A percentile compares a stretch with the other conserved stretches of the same genome.
Conservation (phyloP, 345 rosid species). For the Eucalyptus brandiana region DNA sequence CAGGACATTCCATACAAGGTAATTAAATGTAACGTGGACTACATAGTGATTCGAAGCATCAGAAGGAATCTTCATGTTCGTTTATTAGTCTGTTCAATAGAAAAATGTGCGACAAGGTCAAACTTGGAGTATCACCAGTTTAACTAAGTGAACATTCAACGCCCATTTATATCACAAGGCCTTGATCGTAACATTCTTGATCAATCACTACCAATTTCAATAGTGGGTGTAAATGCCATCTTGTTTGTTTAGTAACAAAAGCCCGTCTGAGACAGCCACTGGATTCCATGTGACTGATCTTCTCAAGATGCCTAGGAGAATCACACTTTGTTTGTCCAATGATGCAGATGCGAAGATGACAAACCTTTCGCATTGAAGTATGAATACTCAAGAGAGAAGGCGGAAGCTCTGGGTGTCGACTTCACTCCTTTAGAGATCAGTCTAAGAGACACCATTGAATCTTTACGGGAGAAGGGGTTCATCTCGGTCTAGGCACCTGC, state of each 20-base stretch:
- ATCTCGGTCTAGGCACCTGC: neutral
- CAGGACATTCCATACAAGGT: neutral
- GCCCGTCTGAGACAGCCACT: neutral
- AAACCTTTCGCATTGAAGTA: constrained; percentile 4
- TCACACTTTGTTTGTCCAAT: neutral
- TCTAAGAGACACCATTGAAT: constrained; percentile 37
- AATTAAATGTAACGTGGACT: neutral
- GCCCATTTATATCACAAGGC: neutral
- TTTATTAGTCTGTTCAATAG: neutral
- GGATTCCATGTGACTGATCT: neutral
- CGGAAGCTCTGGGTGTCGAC: constrained; percentile 21
- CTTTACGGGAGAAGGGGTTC: neutral
- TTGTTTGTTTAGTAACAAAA: neutral
- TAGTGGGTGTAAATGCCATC: neutral
- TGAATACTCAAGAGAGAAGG: constrained; percentile 28
- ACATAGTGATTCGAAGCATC: neutral
- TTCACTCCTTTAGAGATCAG: constrained; percentile 39
- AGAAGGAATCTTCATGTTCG: neutral
- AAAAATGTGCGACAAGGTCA: neutral
- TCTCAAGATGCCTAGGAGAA: neutral
- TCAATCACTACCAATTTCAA: neutral
- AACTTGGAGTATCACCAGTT: neutral
- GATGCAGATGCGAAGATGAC: constrained; percentile 15
- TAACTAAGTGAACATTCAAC: neutral
- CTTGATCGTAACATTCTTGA: neutral